Base-by-base conservation (phyloP, 192 early-diverging fungal species). In the Coemansia sp. region DNA sequence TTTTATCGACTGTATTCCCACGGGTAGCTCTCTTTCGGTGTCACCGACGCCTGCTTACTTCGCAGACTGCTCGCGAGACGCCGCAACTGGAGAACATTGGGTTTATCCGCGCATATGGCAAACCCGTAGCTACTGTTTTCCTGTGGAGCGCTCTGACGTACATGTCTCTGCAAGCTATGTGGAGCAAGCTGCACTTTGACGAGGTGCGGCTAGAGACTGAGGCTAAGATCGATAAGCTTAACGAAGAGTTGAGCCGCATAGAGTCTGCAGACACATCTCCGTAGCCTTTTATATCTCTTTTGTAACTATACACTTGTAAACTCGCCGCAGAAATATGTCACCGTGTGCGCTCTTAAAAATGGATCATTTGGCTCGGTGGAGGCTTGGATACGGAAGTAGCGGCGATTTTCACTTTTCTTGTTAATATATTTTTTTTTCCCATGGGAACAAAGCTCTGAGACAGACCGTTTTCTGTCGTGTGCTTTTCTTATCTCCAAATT, bases 151-250 rank as follows among this genome's bases (percentile, higher is more conserved):
- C 79, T 0, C 58, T 82, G 19, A 70, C 79, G 41, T 82, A 77
- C 63, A 70, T 70, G 69, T 44, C 79, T 36, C 39, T 82, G 8
- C 79, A 77, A 46, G 79, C 79, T 0, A 50, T 77, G 2, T 82
- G 79, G 79, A 77, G 65, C 65, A 77, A 73, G 50, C 74, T 82
- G 31, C 70, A 82, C 39, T 77, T 70, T 48, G 79, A 82, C 38
- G 75, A 77, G 39, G 46, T 82, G 19, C 60, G 72, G 32, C 63
- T 82, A 6, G 79, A 82, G 48, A 82, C 79, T 9, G 79, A 82
- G 44, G 66, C 74, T 6, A 76, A 68, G 66, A 74, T 82, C 25
- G 78, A 80, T 46, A 53, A 42, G 7, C 66, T 80, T 5, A 57
- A 66, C 12, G 60, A 46, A 5, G 78, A 80, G 69, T 31, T 75